Evolutionary conservation across 1,139 yeast genomes (phyloP), one percentile per base, ranked within the genome.

Genomic region (Saccharomyces hybrid): DNA sequence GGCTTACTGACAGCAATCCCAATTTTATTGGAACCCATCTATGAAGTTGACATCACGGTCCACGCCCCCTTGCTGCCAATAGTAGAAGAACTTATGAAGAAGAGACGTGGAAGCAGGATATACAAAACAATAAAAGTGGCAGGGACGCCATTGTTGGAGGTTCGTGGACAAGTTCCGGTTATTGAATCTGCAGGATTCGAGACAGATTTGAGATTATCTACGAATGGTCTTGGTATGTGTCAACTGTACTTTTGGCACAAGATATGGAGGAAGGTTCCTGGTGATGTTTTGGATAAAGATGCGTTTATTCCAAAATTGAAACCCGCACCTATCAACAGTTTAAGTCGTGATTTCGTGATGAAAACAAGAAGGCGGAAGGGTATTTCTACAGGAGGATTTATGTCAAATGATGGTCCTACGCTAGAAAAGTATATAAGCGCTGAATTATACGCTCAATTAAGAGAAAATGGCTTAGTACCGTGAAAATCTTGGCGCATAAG

Each of bases 331-430:
- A 71, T 75, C 0, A 75, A 76, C 26, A 83, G 87, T 1, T 73
- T 91, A 59, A 93, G 97, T 0, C 76, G 99, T 57, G 99, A 95
- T 70, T 89, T 91, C 65, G 85, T 90, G 49, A 73, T 88, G 71
- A 95, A 95, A 70, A 90, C 97, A 0, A 78, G 99, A 67, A 81
- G 83, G 61, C 78, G 97, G 61, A 91, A 90, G 68, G 98, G 97
- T 0, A 68, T 85, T 44, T 75, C 79, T 1, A 61, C 60, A 9
- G 91, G 84, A 7, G 95, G 88, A 5, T 64, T 63, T 50, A 69
- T 84, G 56, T 75, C 78, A n/a, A 65, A 64, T n/a, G 93, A 86
- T 20, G 96, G 88, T 50, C 96, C 96, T 5, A 78, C 80, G 3
- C 69, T 91, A 54, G 78, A 80, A 54, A 84, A 84, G 62, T 89